Evolutionary conservation across 805 yeast species (phyloP), one percentile per base, ranked within the genome.

Genomic region (Lipomyces mesembrius): DNA sequence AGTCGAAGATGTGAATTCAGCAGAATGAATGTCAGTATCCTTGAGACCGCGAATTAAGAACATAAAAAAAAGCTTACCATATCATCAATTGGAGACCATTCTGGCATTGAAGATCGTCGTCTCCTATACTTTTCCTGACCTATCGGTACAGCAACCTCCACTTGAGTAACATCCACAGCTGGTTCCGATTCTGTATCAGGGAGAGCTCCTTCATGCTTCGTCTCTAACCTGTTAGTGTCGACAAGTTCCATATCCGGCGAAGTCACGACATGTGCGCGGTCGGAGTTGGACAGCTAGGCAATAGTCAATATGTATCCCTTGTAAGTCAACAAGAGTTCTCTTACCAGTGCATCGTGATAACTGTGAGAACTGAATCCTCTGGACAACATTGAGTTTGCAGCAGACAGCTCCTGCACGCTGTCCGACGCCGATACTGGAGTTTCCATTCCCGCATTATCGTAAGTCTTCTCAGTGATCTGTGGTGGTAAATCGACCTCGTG

Each of bases 81-180:
- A 2, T 51, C 22, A 5, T 27, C 52, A 39, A 57, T 51, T 6
- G 65, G 65, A 6, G 61, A 57, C 65, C 65, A 62, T 14, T 62
- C 65, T 3, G 65, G 65, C 65, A 62, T 62, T 6, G 65, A 62
- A 4, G 65, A 62, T 17, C 65, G 46, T 5, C 65, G 57, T 25
- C 35, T 62, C 11, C 54, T 54, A 54, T n/a, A 54, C 35, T 32
- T 54, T 25, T 7, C 35, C 12, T 2, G 49, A 43, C 22, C 20
- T 17, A 3, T n/a, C 49, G 20, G 8, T 17, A n/a, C 20, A n/a
- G 49, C 22, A 17, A 2, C 9, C 22, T 43, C 49, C 49, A 8
- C 49, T 3, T 17, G 49, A 8, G 20, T 7, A 6, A 17, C 2
- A 8, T 43, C 8, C 49, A n/a, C 49, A n/a, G 20, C 20, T 8